Base-by-base conservation (phyloP, 441 rosid species). In the Gossypium schwendimanii region DNA sequence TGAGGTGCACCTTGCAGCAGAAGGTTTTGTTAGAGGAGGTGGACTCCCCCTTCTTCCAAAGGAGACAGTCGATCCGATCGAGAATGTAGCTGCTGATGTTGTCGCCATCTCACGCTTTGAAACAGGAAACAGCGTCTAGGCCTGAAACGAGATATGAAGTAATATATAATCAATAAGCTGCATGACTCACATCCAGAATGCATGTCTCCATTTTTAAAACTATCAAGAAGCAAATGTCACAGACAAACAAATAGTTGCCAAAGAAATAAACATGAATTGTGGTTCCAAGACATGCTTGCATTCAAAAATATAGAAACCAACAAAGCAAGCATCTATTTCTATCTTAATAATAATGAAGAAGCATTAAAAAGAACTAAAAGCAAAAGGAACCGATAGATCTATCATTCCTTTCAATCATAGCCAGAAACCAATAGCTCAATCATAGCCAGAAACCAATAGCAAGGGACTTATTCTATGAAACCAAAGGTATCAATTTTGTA, bases 51-150 rank as follows among this genome's bases (percentile, higher is more conserved):
- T 87, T 62, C 87, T 75, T n/a, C 84, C 77, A 76, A 81, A 81
- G 53, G 92, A 79, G 68, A 81, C 69, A 60, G 87, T 57, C n/a
- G 93, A 86, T 75, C 88, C 89, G 67, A 84, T 72, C 4, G 90
- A 84, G 77, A 89, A 76, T 76, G 84, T 78, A 71, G 98, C 73
- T 62, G 93, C 91, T 55, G 94, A 72, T 67, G 91, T 81, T 72
- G 97, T 87, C n/a, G 97, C 97, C 99, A 94, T 94, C 73, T 70
- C 65, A 69, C 71, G 11, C 75, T 80, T 80, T 80, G 75, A 53
- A 63, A 17, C 31, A 67, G 57, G 21, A 20, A 69, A 31, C 26
- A 21, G 59, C 31, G 31, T 64, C 50, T 70, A 12, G 9, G 18
- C 17, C 62, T 52, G 59, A 57, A 63, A 60, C 5, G 36, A 24